Percentiles rank a stretch among this genome's conserved stretches.
These are phyloP conservation scores for Emergomyces pasteurianus DNA, from an alignment of 2,329 filamentous ascomycete genomes.

Conservation along the genomic window DNA sequence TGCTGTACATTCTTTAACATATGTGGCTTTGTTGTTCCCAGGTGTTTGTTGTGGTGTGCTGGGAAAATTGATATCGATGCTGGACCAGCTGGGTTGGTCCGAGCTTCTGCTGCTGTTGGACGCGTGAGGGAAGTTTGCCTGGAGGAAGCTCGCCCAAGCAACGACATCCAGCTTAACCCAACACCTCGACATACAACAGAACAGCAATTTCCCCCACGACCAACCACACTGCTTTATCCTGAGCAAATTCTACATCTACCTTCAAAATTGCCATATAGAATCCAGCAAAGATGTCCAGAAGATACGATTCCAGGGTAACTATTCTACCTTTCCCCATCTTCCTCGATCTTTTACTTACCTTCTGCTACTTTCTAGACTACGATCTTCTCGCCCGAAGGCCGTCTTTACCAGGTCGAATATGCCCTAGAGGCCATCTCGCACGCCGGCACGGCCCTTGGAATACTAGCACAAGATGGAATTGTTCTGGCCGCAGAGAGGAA, in stretches of 20 bases:
- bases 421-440: slow-evolving; percentile 97
- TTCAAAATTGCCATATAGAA: background rate
- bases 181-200: background rate
- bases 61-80: background rate
- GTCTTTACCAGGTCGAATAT: slow-evolving; percentile 98
- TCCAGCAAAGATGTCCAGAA: slow-evolving; percentile 64
- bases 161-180: slow-evolving; percentile 1
- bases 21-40: background rate
- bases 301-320: slow-evolving; percentile 87
- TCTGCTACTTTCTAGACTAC: slow-evolving; percentile 56
- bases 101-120: slow-evolving; percentile 8
- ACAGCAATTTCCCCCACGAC: background rate
- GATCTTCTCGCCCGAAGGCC: slow-evolving; percentile 98
- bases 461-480: slow-evolving; percentile 95
- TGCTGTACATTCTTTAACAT: background rate
- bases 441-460: slow-evolving; percentile 90
- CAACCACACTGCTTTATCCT: background rate
- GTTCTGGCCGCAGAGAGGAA: slow-evolving; percentile 96
- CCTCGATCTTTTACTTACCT: slow-evolving; percentile 11
- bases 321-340: slow-evolving; percentile 7
- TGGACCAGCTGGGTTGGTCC: slow-evolving; percentile 7
- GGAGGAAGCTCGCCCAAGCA: slow-evolving; percentile 5
- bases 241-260: background rate
- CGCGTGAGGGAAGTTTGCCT: slow-evolving; percentile 14
- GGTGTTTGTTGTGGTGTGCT: background rate